Conservation (phyloP, 1,284 basidiomycete species). For the Naganishia cerealis region DNA sequence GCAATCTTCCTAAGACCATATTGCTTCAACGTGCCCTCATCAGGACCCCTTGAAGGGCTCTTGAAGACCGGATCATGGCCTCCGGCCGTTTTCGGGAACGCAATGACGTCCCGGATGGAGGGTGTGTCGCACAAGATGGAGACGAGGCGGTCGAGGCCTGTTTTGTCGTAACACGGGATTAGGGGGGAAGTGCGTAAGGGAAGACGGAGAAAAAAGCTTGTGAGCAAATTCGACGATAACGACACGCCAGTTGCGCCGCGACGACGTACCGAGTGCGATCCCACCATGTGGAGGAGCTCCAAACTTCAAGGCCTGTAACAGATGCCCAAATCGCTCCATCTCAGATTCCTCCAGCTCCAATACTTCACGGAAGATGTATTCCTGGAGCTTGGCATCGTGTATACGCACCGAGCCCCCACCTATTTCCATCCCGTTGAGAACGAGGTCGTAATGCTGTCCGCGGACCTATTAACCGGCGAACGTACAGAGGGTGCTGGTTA, state of each 20-base stretch:
- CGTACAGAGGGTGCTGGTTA: background rate
- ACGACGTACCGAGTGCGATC: conserved; percentile 73
- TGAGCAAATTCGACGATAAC: conserved; percentile 23
- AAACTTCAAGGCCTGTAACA: conserved; percentile 78
- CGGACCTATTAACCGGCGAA: conserved; percentile 61
- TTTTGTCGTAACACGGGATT: conserved; percentile 44
- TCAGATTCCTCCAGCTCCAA: conserved; percentile 75
- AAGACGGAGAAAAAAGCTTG: background rate
- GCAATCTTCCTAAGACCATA: conserved; percentile 46
- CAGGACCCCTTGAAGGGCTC: conserved; percentile 68
- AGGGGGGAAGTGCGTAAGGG: conserved; percentile 9
- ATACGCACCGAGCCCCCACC: conserved; percentile 91
- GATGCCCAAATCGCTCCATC: conserved; percentile 72
- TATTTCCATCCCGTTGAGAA: conserved; percentile 90
- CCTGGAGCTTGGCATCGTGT: conserved; percentile 82
- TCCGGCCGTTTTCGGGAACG: conserved; percentile 80
- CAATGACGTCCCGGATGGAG: conserved; percentile 90
- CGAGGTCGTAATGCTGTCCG: conserved; percentile 95
- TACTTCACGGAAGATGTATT: conserved; percentile 73
- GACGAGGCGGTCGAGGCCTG: conserved; percentile 85
- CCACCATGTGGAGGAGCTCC: conserved; percentile 96
- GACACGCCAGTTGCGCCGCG: conserved; percentile 8
- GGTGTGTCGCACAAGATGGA: conserved; percentile 79
- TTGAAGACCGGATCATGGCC: conserved; percentile 87
- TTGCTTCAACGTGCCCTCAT: conserved; percentile 58